Conservation (phyloP, 768 basidiomycete species). For the Suillus tomentosus region DNA sequence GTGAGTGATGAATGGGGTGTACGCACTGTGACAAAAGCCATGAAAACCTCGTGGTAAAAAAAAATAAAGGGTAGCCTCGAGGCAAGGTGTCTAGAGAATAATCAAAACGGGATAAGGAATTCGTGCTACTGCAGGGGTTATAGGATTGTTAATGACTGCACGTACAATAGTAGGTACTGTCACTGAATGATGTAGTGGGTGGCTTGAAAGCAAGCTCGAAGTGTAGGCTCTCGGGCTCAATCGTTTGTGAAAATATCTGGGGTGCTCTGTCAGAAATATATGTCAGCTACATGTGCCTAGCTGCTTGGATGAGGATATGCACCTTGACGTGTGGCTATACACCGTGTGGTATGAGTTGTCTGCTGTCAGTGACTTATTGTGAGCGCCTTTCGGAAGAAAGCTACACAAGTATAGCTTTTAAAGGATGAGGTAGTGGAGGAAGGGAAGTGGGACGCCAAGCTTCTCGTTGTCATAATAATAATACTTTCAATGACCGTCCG, state of each 20-base stretch:
- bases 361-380: not conserved
- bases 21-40: slow-evolving; percentile 12
- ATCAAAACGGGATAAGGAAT: slow-evolving; percentile 13
- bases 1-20: not conserved
- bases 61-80: slow-evolving; percentile 2
- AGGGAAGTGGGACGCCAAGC: slow-evolving; percentile 11
- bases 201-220: not conserved
- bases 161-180: not conserved
- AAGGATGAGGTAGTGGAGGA: slow-evolving; percentile 5
- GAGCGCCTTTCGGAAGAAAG: not conserved
- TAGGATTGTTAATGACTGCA: not conserved
- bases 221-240: not conserved
- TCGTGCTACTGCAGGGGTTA: not conserved
- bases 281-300: slow-evolving; percentile 11
- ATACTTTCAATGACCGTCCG: not conserved
- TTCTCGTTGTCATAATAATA: slow-evolving; percentile 10
- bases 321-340: slow-evolving; percentile 16
- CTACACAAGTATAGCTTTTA: not conserved
- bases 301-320: slow-evolving; percentile 13
- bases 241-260: not conserved
- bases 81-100: not conserved
- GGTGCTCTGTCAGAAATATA: not conserved
- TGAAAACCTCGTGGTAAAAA: slow-evolving; percentile 11
- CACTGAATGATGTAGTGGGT: not conserved
- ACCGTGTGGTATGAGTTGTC: not conserved